These are phyloP conservation scores for Cystobasidium onofrii DNA, from an alignment of 768 basidiomycete genomes.

Conservation along the genomic window DNA sequence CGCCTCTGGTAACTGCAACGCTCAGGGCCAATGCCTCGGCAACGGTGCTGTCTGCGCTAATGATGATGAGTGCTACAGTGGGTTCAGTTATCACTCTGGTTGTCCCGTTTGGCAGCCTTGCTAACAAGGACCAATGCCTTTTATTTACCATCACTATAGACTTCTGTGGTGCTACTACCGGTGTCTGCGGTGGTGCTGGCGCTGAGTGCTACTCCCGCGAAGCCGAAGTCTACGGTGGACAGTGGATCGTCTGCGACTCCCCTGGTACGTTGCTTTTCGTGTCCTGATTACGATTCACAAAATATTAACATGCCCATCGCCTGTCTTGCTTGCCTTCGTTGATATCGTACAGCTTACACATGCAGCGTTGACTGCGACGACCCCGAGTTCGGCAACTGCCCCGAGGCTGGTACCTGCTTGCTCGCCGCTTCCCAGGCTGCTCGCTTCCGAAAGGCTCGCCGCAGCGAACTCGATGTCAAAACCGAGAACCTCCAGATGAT, in stretches of 20 bases:
- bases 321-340: neutral
- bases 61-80: slow-evolving; percentile 10
- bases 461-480: neutral
- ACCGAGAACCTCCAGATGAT: neutral
- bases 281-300: neutral
- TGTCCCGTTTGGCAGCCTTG: too few relatives aligned
- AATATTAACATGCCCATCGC: neutral
- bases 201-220: neutral
- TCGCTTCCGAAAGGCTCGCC: slow-evolving; percentile 15
- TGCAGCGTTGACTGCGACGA: neutral
- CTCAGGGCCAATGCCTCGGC: neutral
- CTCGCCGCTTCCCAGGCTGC: slow-evolving; percentile 8
- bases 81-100: neutral
- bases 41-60: slow-evolving; percentile 7
- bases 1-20: neutral
- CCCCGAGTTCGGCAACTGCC: neutral
- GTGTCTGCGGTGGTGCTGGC: slow-evolving; percentile 1
- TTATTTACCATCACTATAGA: neutral
- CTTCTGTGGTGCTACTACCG: slow-evolving; percentile 16
- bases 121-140: neutral
- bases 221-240: neutral
- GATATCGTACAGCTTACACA: neutral
- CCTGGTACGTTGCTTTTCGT: neutral
- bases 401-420: neutral
- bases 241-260: neutral